Evolutionary conservation across 2,329 filamentous ascomycete genomes (phyloP).

Genomic region (Canariomyces notabilis): DNA sequence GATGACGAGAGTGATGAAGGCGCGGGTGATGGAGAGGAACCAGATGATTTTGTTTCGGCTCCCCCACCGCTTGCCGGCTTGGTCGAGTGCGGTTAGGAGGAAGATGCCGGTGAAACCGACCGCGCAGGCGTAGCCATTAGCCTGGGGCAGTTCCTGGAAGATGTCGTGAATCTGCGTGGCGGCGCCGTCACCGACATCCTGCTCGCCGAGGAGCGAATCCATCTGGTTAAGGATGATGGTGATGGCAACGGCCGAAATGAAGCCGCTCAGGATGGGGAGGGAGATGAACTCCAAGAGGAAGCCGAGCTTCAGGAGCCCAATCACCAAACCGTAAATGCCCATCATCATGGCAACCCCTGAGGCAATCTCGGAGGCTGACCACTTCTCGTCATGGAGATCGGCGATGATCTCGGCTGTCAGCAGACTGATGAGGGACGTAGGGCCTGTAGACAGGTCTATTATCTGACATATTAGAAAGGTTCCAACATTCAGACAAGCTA

Average conservation of each 20-base stretch:
- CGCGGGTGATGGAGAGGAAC: slow-evolving; percentile 55
- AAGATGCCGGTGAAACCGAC: slow-evolving; percentile 55
- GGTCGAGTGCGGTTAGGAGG: slow-evolving; percentile 51
- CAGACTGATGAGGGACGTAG: slow-evolving; percentile 60
- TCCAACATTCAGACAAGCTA: not conserved
- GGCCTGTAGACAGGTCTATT: slow-evolving; percentile 56
- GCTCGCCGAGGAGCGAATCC: slow-evolving; percentile 51
- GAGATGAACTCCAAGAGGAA: slow-evolving; percentile 64
- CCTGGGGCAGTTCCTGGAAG: slow-evolving; percentile 50
- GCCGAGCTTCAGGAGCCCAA: slow-evolving; percentile 58
- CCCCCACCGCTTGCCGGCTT: slow-evolving; percentile 55
- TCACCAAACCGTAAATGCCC: slow-evolving; percentile 53
- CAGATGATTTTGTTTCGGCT: slow-evolving; percentile 53
- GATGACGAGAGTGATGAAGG: slow-evolving; percentile 55
- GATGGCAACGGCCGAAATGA: slow-evolving; percentile 61
- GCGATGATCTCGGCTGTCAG: slow-evolving; percentile 57
- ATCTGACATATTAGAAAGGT: not conserved
- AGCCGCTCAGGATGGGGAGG: slow-evolving; percentile 58
- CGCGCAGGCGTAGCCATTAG: slow-evolving; percentile 53
- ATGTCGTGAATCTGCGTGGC: slow-evolving; percentile 56
- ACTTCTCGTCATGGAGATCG: slow-evolving; percentile 44
- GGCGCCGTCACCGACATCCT: slow-evolving; percentile 46
- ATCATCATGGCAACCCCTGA: slow-evolving; percentile 60
- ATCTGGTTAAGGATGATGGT: slow-evolving; percentile 63
- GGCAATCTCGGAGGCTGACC: slow-evolving; percentile 50